Base-by-base conservation (phyloP, 305 asterid species). In the Solanum hybrid region DNA sequence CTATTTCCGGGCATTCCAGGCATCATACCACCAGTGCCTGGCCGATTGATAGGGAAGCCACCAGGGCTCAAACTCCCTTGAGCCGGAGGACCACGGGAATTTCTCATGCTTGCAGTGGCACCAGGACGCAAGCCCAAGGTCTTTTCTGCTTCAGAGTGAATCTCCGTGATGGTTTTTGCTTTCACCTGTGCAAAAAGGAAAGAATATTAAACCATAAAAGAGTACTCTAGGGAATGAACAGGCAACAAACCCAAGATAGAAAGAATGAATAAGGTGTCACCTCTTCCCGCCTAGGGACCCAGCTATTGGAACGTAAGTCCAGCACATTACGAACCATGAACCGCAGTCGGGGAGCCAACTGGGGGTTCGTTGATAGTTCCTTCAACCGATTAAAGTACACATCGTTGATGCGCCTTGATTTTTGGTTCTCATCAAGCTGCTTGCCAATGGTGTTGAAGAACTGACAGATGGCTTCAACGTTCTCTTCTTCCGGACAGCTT, bases 391-490 rank as follows among this genome's bases (percentile, higher is more conserved):
- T 92, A 90, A 96, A 95, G 92, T 96, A 97, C 42, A 76, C 35
- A 89, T 96, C 99, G 85, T 96, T 97, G 77, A 95, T 93, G 24
- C 86, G 94, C 93, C 91, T 94, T 1, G 99, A 94, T 82, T 96
- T 97, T 92, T 88, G 96, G 95, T 91, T 97, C 93, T 96, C 97
- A 88, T 94, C 97, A 42, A 97, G 99, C 94, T 96, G 99, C 89
- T 95, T 97, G 38, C 99, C 99, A 76, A 96, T 96, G 72, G 99
- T 96, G 90, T 88, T 94, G 92, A 97, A 97, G 94, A 97, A 96
- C 82, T 97, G 99, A 89, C 99, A 97, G 90, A 97, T 97, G 80
- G 99, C 99, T 94, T 97, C 99, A 24, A 97, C 99, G 91, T 95
- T 97, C 93, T 97, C 99, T 90, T 97, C 99, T 17, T 93, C 98